Base-by-base conservation (phyloP, 2,329 filamentous ascomycete genomes). In the Erysiphe neolycopersici region DNA sequence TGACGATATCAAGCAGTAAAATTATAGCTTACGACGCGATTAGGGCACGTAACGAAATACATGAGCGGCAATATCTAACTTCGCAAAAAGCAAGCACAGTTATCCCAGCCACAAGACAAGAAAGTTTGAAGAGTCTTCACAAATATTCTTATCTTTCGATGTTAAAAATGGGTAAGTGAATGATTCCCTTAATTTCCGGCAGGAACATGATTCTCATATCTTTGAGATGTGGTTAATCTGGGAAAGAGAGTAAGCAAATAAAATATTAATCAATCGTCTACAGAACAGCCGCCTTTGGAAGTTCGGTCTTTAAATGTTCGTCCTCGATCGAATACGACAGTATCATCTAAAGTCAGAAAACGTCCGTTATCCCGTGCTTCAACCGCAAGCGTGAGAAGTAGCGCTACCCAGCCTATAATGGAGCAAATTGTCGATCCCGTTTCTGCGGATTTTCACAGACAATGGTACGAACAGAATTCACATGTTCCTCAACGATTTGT, bases 281-380 rank as follows among this genome's bases (percentile, higher is more conserved):
- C 48, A 56, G 55, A 56, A 41, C 53, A 56, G 42, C 48, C 47
- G 47, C 47, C 52, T 29, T 45, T 50, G 44, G 53, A 54, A 47
- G 51, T 47, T 56, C 61, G 59, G 52, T 58, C 51, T 45, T 51
- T 51, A 42, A 60, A 56, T 55, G 56, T 51, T 53, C 60, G 63
- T 41, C 64, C 64, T 44, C 58, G 62, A 29, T 64, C 62, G 19
- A 64, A 60, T 49, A 64, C 62, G 12, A 62, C 62, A 41, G 58
- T 58, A 45, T 62, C 62, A 22, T 56, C 53, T 30, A 60, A 59
- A 50, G 59, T 59, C 43, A 54, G 53, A 39, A 62, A 61, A 47
- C 58, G 64, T 6, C 63, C 64, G 40, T 57, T 60, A 16, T 66
- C 63, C 26, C 60, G 63, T 50, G 63, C 62, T 37, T 66, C 64